These are phyloP conservation scores for Leccinum olivaceopallidum DNA, from an alignment of 768 basidiomycete species.

Conservation along the genomic window DNA sequence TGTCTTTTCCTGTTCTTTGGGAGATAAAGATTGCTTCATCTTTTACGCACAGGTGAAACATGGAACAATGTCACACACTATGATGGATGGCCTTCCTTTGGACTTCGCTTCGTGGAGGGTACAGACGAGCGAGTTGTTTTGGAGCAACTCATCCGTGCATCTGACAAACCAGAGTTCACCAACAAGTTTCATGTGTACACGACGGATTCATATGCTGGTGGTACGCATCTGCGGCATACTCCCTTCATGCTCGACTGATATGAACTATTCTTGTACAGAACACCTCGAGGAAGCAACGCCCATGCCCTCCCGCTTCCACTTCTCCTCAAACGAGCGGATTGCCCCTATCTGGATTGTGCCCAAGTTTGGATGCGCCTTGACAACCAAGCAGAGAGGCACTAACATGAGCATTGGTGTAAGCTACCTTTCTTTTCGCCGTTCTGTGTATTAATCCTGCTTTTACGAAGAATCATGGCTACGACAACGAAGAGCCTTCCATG, in stretches of 20 bases:
- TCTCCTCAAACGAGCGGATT: slow-evolving; percentile 69
- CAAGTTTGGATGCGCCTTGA: slow-evolving; percentile 76
- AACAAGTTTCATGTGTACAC: slow-evolving; percentile 63
- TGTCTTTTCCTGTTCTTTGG: not conserved
- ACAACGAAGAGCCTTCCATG: slow-evolving; percentile 77
- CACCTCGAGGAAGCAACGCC: slow-evolving; percentile 15
- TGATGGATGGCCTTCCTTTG: slow-evolving; percentile 91
- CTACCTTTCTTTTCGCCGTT: slow-evolving; percentile 8
- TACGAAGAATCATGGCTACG: slow-evolving; percentile 84
- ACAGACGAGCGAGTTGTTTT: slow-evolving; percentile 60
- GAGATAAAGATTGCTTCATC: not conserved
- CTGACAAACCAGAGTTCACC: slow-evolving; percentile 40
- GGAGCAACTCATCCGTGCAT: slow-evolving; percentile 51
- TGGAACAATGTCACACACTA: slow-evolving; percentile 46
- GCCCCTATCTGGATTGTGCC: slow-evolving; percentile 88
- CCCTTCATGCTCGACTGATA: not conserved
- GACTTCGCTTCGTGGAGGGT: slow-evolving; percentile 67
- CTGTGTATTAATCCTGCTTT: not conserved
- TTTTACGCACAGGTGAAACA: slow-evolving; percentile 17
- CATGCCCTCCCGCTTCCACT: slow-evolving; percentile 85
- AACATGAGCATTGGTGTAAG: slow-evolving; percentile 77
- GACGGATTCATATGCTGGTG: slow-evolving; percentile 25
- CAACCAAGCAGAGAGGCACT: slow-evolving; percentile 59
- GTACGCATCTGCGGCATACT: slow-evolving; percentile 4
- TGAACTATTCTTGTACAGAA: slow-evolving; percentile 2